These are phyloP conservation scores for Coemansia sp. DNA, from an alignment of 192 early-diverging fungal genomes.

Conservation along the genomic window DNA sequence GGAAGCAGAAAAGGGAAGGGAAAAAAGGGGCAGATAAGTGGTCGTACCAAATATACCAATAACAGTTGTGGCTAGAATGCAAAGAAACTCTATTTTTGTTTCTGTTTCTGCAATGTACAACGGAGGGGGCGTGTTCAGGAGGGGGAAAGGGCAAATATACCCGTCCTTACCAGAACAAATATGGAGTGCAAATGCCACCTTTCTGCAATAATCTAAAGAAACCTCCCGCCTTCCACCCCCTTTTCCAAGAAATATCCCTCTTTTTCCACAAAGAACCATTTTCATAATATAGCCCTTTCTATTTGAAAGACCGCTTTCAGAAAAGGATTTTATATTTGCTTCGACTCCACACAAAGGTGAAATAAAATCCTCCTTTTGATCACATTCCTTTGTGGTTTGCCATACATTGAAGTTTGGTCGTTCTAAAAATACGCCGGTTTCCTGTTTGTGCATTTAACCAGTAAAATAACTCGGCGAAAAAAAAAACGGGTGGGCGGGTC, in stretches of 20 bases:
- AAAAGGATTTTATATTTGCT: slow-evolving; percentile 1
- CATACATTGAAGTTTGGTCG: not conserved
- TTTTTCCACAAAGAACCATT: not conserved
- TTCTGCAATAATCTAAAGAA: not conserved
- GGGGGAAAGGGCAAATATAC: not conserved
- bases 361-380: not conserved
- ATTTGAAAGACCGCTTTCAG: slow-evolving; percentile 8
- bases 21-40: not conserved
- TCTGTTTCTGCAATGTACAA: slow-evolving; percentile 8
- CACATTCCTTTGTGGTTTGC: not conserved
- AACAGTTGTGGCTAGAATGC: slow-evolving; percentile 2
- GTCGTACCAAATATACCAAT: not conserved
- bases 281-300: not conserved
- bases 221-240: not conserved
- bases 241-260: not conserved
- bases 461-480: not conserved
- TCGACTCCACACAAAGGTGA: not conserved
- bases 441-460: not conserved
- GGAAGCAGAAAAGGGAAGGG: not conserved
- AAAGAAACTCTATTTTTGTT: slow-evolving; percentile 6
- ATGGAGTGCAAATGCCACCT: slow-evolving; percentile 1
- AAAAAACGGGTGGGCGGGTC: not conserved
- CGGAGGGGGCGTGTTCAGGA: not conserved
- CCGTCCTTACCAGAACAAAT: not conserved
- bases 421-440: slow-evolving; percentile 10